A percentile compares a stretch with the other conserved stretches of the same genome.
Evolutionary conservation across 2,329 filamentous ascomycete species (phyloP).

Genomic region (Curvularia sp.): DNA sequence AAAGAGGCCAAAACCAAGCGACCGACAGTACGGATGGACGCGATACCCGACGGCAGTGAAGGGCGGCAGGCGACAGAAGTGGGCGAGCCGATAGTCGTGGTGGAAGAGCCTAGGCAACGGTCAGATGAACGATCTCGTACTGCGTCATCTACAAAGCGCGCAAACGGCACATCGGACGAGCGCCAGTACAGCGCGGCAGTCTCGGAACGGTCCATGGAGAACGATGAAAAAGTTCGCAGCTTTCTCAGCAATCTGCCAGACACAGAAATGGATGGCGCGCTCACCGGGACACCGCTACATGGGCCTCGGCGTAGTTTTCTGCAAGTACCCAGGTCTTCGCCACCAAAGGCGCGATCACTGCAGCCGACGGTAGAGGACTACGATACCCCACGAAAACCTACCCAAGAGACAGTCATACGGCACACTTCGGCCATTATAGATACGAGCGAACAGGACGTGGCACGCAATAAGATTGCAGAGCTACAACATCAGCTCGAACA

Average conservation of each 20-base stretch:
- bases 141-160: conserved; percentile 34
- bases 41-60: conserved; percentile 19
- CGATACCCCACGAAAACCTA: conserved; percentile 48
- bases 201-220: conserved; percentile 47
- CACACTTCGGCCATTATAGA: conserved; percentile 29
- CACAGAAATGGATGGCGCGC: conserved; percentile 40
- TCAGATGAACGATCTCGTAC: conserved; percentile 11
- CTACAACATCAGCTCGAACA: conserved; percentile 38
- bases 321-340: conserved; percentile 36
- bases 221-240: conserved; percentile 50
- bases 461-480: conserved; percentile 32
- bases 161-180: conserved; percentile 34
- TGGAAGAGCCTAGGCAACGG: conserved; percentile 22
- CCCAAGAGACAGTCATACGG: conserved; percentile 47
- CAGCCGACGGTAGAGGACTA: conserved; percentile 49
- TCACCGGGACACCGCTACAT: conserved; percentile 38
- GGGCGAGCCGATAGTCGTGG: conserved; percentile 30
- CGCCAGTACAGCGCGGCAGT: conserved; percentile 30
- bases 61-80: conserved; percentile 28
- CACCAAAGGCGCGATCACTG: conserved; percentile 42
- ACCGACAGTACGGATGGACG: conserved; percentile 29
- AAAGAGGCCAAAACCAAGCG: conserved; percentile 38
- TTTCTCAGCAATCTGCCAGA: conserved; percentile 50
- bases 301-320: conserved; percentile 36
- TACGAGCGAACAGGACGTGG: conserved; percentile 19